Evolutionary conservation across 148 eudicot species (phyloP), one percentile per base, ranked within the genome.

Genomic region (Heliamphora exappendiculata): DNA sequence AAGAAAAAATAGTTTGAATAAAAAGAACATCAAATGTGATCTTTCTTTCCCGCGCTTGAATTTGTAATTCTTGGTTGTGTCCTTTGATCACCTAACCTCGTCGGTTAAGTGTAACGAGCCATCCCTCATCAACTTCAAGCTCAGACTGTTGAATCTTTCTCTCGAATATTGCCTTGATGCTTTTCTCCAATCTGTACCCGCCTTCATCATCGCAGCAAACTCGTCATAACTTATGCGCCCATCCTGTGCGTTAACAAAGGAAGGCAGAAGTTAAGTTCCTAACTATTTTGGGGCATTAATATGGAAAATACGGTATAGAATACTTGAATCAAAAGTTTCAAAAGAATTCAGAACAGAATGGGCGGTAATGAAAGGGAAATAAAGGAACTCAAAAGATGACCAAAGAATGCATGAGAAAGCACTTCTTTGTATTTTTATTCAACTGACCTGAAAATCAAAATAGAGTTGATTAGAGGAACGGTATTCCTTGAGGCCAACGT

Each of bases 101-200:
- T 76, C 78, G 5, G 79, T 81, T 24, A 74, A 7, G 69, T 79
- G 72, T 34, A 90, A 69, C 6, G 97, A 91, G 50, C 93, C 93
- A 19, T 90, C 91, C 72, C 66, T 83, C 76, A 87, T 87, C 60
- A 89, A 74, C 85, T 89, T 91, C 81, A 87, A 83, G 85, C 92
- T 89, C 42, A 91, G 87, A 73, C 88, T 91, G 82, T 89, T 91
- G 72, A 85, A 88, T 33, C 92, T 85, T 67, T 88, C 92, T 41
- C 95, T 86, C 2, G 95, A 91, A 79, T 91, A 91, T 69, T 91
- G 95, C 82, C 89, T 83, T 4, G 95, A 91, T n/a, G 92, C 95
- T 78, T 88, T 90, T 80, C 90, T 87, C 92, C 95, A 91, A 81
- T 89, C 95, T 17, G 95, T 91, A 22, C 95, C 92, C 6, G 92